A percentile compares a stretch with the other conserved stretches of the same genome.
Conservation (phyloP, 2,329 filamentous ascomycete species). For the Penicillium aurantiogriseum region DNA sequence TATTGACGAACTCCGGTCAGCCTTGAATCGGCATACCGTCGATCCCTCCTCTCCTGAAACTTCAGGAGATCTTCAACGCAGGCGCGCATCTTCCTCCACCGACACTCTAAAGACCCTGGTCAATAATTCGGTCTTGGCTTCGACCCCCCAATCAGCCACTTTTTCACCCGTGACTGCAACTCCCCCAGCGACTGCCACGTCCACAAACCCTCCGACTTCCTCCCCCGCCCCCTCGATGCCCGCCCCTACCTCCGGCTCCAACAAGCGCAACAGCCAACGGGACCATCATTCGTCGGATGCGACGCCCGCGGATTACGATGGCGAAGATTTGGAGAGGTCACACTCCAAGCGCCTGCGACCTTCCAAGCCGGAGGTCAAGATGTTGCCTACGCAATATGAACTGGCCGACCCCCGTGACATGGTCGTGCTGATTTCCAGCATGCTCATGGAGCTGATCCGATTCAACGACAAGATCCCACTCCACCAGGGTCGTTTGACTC, state of each 20-base stretch:
- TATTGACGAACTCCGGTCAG: constrained; percentile 43
- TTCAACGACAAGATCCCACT: constrained; percentile 88
- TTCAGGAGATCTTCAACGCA: constrained; percentile 35
- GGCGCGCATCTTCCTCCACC: constrained; percentile 32
- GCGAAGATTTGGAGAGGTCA: constrained; percentile 31
- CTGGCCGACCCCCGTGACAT: constrained; percentile 79
- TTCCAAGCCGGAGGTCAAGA: constrained; percentile 49
- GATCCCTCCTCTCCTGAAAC: constrained; percentile 33
- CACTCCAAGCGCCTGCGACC: constrained; percentile 49
- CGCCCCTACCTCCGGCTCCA: constrained; percentile 30
- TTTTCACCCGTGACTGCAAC: constrained; percentile 13
- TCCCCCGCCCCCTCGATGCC: constrained; percentile 31
- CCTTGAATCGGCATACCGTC: constrained; percentile 40
- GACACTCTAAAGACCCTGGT: constrained; percentile 7
- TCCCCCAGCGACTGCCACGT: constrained; percentile 12
- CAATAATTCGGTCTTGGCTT: constrained; percentile 17
- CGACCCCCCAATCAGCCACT: constrained; percentile 18
- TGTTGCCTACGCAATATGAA: constrained; percentile 71
- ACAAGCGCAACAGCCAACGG: constrained; percentile 37
- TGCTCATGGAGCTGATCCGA: constrained; percentile 91
- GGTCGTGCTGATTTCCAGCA: constrained; percentile 85
- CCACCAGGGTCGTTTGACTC: constrained; percentile 79
- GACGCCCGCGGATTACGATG: constrained; percentile 20
- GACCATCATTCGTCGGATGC: constrained; percentile 25
- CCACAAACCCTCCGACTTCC: constrained; percentile 19